Conservation (phyloP, 352 stramenopile genomes). For the Globisporangium nagaii region DNA sequence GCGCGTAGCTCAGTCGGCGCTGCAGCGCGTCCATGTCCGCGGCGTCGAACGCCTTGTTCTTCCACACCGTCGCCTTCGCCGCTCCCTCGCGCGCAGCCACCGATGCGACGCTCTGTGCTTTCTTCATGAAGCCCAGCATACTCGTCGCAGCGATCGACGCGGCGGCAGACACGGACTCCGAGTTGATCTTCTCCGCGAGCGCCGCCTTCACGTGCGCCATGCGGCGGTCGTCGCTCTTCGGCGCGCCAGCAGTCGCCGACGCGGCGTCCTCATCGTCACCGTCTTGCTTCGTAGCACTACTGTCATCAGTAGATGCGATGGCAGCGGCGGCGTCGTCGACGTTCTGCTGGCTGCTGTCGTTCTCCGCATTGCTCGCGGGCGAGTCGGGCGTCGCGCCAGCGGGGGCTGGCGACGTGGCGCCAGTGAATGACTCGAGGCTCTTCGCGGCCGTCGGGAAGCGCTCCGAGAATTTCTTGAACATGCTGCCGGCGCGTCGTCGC, state of each 20-base stretch:
- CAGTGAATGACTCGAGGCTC: constrained; percentile 58
- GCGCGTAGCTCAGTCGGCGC: constrained; percentile 66
- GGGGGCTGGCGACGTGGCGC: constrained; percentile 21
- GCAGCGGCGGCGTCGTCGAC: neutral
- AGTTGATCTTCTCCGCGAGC: constrained; percentile 62
- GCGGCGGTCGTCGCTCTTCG: constrained; percentile 33
- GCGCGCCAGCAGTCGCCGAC: neutral
- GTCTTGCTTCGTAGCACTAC: neutral
- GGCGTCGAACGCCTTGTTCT: constrained; percentile 69
- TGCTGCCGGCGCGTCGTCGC: constrained; percentile 7
- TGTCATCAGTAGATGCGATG: neutral
- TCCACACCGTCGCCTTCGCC: constrained; percentile 61
- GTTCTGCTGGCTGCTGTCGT: constrained; percentile 5
- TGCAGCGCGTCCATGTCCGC: constrained; percentile 86
- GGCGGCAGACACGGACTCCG: constrained; percentile 57
- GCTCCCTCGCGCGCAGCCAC: constrained; percentile 72
- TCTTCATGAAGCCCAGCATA: constrained; percentile 84
- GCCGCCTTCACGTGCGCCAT: constrained; percentile 48
- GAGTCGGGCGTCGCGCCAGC: constrained; percentile 3
- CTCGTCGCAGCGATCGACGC: constrained; percentile 58
- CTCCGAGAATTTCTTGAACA: constrained; percentile 81
- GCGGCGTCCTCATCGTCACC: neutral
- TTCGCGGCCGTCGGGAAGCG: constrained; percentile 67
- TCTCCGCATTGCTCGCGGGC: neutral
- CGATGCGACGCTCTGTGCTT: constrained; percentile 66